Percentiles rank a stretch among this genome's conserved stretches.
These are phyloP conservation scores for Sphagnum contortum DNA, from an alignment of 225 moss, liverwort and hornwort genomes.

Conservation along the genomic window DNA sequence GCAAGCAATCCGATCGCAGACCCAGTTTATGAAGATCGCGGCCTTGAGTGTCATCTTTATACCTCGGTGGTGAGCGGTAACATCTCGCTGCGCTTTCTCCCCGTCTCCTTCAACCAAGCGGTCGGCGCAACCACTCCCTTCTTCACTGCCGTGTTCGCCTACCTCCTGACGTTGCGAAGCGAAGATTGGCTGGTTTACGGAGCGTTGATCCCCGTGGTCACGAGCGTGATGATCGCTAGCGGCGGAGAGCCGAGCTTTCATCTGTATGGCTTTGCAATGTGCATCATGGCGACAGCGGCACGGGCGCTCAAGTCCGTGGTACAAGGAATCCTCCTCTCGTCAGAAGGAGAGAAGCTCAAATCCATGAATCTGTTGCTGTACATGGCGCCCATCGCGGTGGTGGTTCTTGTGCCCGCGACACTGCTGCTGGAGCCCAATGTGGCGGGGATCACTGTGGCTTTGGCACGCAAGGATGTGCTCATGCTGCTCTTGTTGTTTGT, in stretches of 20 bases:
- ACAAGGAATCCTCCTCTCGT: constrained; percentile 87
- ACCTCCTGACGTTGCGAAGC: constrained; percentile 73
- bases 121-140: constrained; percentile 98
- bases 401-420: constrained; percentile 81
- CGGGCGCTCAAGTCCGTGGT: constrained; percentile 91
- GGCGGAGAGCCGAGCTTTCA: constrained; percentile 96
- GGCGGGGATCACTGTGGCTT: constrained; percentile 63
- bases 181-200: constrained; percentile 87
- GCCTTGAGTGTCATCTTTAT: constrained; percentile 92
- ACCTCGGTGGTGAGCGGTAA: constrained; percentile 93
- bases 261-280: constrained; percentile 84
- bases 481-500: constrained; percentile 65
- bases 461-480: constrained; percentile 49
- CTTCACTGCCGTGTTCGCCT: constrained; percentile 97
- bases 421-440: constrained; percentile 80
- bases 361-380: constrained; percentile 96
- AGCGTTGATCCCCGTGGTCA: constrained; percentile 78
- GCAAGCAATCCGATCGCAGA: constrained; percentile 90
- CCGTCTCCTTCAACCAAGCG: constrained; percentile 94
- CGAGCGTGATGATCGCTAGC: constrained; percentile 90
- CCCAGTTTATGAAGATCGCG: constrained; percentile 89
- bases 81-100: constrained; percentile 81
- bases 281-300: constrained; percentile 85
- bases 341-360: constrained; percentile 95
- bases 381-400: constrained; percentile 96